Evolutionary conservation across 2,329 filamentous ascomycete species (phyloP).

Genomic region (Purpureocillium lavendulum): DNA sequence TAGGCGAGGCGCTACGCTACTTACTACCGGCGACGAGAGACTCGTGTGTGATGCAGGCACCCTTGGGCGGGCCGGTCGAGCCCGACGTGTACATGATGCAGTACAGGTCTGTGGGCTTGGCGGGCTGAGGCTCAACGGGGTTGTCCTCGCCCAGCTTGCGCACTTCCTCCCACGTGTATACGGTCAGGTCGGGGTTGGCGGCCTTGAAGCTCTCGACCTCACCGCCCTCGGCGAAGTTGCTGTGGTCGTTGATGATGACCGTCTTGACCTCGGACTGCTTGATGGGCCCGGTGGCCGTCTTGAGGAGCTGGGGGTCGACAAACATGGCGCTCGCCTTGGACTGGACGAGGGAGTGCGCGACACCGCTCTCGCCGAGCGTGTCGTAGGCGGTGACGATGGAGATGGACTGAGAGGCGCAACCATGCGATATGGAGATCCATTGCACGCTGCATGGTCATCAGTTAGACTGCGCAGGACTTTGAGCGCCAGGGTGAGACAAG

Average conservation of each 20-base stretch:
- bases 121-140: slow-evolving; percentile 61
- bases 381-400: slow-evolving; percentile 93
- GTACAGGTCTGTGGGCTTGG: slow-evolving; percentile 67
- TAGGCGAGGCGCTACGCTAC: too few relatives aligned
- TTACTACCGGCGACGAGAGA: slow-evolving; percentile 64
- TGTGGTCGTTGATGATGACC: slow-evolving; percentile 55
- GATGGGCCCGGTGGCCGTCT: slow-evolving; percentile 48
- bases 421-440: slow-evolving; percentile 79
- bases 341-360: slow-evolving; percentile 79
- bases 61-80: slow-evolving; percentile 83
- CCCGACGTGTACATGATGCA: slow-evolving; percentile 86
- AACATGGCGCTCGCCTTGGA: slow-evolving; percentile 78
- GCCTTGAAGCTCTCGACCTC: slow-evolving; percentile 48
- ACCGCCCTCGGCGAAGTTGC: slow-evolving; percentile 39
- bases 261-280: slow-evolving; percentile 47
- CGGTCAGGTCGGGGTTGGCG: slow-evolving; percentile 43
- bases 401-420: slow-evolving; percentile 73
- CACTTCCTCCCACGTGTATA: slow-evolving; percentile 48
- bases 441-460: slow-evolving; percentile 44
- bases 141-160: slow-evolving; percentile 55
- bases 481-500: not conserved
- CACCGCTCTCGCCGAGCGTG: slow-evolving; percentile 75
- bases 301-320: slow-evolving; percentile 70
- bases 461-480: too few relatives aligned
- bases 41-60: slow-evolving; percentile 73